Evolutionary conservation across 345 rosid species (phyloP), one percentile per base, ranked within the genome.

Genomic region (Laguncularia racemosa): DNA sequence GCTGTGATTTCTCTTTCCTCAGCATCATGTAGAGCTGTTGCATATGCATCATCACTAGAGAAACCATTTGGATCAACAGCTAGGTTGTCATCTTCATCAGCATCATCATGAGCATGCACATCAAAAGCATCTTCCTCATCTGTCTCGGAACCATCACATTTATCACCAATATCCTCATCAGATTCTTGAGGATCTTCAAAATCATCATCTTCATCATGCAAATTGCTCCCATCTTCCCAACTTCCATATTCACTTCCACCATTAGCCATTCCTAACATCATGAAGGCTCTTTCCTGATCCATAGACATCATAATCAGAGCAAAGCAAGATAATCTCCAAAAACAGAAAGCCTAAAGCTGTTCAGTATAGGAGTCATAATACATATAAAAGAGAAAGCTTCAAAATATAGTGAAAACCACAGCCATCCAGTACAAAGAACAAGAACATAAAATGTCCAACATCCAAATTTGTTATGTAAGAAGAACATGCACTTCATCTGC

Each of bases 11-110:
- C 92, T 57, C 93, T 80, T 67, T 90, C 97, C 71, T 90, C 99
- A 59, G 86, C 86, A 62, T 90, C 97, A 76, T 88, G 99, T 48
- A 90, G 70, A 33, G 96, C 96, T 77, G 96, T 84, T 21, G 97
- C 97, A 73, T 75, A 90, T 0, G 93, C 87, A 75, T 95, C 96
- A 21, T 95, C 97, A 65, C 89, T 86, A 2, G 87, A 74, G 76
- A 71, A 85, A 14, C 58, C 78, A 56, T 67, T 79, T 6, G 75
- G 71, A 55, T 88, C 86, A 6, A 72, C 68, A 69, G 16, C 68
- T 6, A 70, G 59, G 52, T 50, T 59, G 44, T 73, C 52, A 49
- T 66, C 77, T 23, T 69, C 76, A 13, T 48, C 78, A 40, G 14
- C 73, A 33, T 74, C 82, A 57, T 67, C 72, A 72, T 70, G 70